Evolutionary conservation across 106 monocot genomes (phyloP), one percentile per base, ranked within the genome.

Genomic region (Apostasia shenzhenica): DNA sequence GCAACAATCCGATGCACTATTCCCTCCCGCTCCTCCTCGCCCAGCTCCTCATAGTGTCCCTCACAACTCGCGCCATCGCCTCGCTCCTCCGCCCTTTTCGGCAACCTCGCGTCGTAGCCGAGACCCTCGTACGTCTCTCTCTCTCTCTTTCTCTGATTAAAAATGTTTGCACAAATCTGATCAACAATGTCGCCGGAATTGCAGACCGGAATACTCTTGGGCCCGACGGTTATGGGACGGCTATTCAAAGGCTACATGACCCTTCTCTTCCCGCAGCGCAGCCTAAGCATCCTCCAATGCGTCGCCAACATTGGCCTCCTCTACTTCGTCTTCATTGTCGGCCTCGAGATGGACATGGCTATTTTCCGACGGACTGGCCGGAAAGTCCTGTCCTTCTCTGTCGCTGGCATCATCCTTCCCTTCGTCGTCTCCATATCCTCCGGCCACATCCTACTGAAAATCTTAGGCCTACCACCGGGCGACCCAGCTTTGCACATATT

Each of bases 151-250:
- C 12, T 61, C 0, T 53, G 7, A 39, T 42, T 1, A 39, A 13
- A 72, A 4, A 8, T 26, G 4, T 63, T 4, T 53, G 41, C 2
- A 39, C 13, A 56, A 60, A 55, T 11, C 12, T 3, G 54, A n/a
- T 4, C 1, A 40, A 48, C 7, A 4, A 48, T 11, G 1, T 59
- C 13, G 47, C 6, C 51, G 43, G n/a, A 14, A 41, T 0, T 56
- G 67, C 80, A 87, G 87, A 72, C 71, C 6, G 88, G 88, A 6
- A 79, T 88, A 12, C 57, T 88, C 40, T 53, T 89, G 14, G 89
- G 89, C 0, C 89, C 89, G 13, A 77, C 85, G 8, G 42, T 74
- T 1, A 8, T 82, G 37, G 70, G 82, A 7, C 70, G 72, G 1
- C n/a, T 63, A 6, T 50, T 52, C 63, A 26, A 67, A 38, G 45